Base-by-base conservation (phyloP, 1,139 yeast genomes). In the Magnusiomyces starmeri region DNA sequence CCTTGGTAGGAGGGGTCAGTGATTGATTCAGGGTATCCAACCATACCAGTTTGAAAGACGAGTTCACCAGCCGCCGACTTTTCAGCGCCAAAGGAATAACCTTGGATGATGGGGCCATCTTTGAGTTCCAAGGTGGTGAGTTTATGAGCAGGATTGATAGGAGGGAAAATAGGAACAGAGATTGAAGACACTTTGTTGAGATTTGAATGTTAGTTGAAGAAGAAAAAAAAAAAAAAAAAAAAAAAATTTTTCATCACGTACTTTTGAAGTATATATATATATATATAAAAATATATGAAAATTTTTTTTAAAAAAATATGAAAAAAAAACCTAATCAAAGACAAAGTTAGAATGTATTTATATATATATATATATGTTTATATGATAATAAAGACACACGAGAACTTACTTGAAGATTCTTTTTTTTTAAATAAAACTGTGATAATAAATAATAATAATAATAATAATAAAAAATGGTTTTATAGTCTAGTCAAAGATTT, bases 1-100 rank as follows among this genome's bases (percentile, higher is more conserved):
- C 98, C 98, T 67, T 87, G 94, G 70, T 94, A 94, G 49, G 98
- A 92, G 58, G 99, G 98, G 73, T 94, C 99, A 50, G 98, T 90
- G 69, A 94, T 81, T 56, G 97, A 84, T 72, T 94, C 99, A 46
- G 98, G 98, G 70, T 94, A 94, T 59, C 99, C 99, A 62, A 92
- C 98, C 98, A 94, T 94, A 76, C 98, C 98, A 59, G 99, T 94
- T 74, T 92, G 98, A 81, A 94, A 94, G 59, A 94, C 99, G 66
- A 92, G 81, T 75, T 94, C 99, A 77, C 99, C 99, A 56, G 98
- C 95, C 54, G 83, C 82, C 35, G 92, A 73, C 56, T 76, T 81
- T 58, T 84, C 84, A 54, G 98, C 97, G 76, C 99, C 99, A 63
- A 94, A 94, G 24, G 98, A 90, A 75, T 87, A 92, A 72, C 99